Percentiles rank a stretch among this genome's conserved stretches.
Conservation (phyloP, 1,284 basidiomycete species). For the Microbotryum saponariae region DNA sequence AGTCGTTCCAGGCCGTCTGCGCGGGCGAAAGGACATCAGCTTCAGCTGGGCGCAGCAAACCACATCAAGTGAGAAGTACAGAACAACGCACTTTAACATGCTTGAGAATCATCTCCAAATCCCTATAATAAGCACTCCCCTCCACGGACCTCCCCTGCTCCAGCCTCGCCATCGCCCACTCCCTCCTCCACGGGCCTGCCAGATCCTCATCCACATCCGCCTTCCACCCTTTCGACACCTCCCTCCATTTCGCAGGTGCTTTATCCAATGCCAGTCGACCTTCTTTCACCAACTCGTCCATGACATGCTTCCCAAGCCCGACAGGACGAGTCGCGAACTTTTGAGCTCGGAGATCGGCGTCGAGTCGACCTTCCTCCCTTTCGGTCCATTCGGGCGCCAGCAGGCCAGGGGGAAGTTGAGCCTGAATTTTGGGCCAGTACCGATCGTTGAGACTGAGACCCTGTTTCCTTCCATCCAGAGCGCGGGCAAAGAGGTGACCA, state of each 20-base stretch:
- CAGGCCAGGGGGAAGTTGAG: slow-evolving; percentile 3
- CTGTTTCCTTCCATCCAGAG: slow-evolving; percentile 32
- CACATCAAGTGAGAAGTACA: too few relatives aligned
- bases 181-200: slow-evolving; percentile 5
- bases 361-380: slow-evolving; percentile 3
- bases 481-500: slow-evolving; percentile 28
- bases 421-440: slow-evolving; percentile 8
- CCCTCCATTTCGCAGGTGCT: background rate
- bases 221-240: background rate
- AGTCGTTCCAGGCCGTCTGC: background rate
- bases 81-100: slow-evolving; percentile 11
- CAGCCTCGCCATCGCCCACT: background rate
- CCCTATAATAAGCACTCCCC: background rate
- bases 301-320: slow-evolving; percentile 1
- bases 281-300: slow-evolving; percentile 21
- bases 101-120: slow-evolving; percentile 6
- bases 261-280: background rate
- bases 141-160: background rate
- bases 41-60: too few relatives aligned
- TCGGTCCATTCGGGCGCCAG: slow-evolving; percentile 8
- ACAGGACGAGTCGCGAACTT: background rate
- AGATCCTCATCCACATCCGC: slow-evolving; percentile 16
- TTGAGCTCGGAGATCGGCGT: background rate
- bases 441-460: slow-evolving; percentile 15
- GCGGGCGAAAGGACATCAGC: too few relatives aligned